These are phyloP conservation scores for Exidia glandulosa DNA, from an alignment of 768 basidiomycete species.

Conservation along the genomic window DNA sequence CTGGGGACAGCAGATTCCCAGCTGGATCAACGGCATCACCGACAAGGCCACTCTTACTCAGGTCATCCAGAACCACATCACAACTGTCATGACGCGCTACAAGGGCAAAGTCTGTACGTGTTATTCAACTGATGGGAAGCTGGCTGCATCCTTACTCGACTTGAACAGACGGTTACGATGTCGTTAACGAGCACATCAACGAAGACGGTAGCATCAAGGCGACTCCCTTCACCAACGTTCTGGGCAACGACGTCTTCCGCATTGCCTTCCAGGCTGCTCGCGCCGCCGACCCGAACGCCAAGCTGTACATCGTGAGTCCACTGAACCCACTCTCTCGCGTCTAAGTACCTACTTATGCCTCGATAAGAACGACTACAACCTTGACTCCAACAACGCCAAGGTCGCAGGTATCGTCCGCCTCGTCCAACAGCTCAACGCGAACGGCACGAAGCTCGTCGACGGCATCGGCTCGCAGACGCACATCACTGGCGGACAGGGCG, in stretches of 20 bases:
- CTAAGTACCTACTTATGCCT: background rate
- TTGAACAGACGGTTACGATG: slow-evolving; percentile 6
- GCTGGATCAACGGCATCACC: slow-evolving; percentile 7
- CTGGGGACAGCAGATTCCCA: slow-evolving; percentile 4
- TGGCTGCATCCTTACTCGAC: background rate
- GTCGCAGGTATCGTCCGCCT: slow-evolving; percentile 26
- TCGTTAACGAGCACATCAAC: slow-evolving; percentile 35
- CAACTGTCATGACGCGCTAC: slow-evolving; percentile 4
- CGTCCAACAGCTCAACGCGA: slow-evolving; percentile 31
- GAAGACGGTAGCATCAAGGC: slow-evolving; percentile 37
- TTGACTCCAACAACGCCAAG: slow-evolving; percentile 39
- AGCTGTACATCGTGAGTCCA: slow-evolving; percentile 14
- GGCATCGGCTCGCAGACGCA: slow-evolving; percentile 41
- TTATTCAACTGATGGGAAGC: background rate
- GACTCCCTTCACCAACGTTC: slow-evolving; percentile 37
- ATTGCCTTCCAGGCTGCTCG: slow-evolving; percentile 42
- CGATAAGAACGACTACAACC: slow-evolving; percentile 21
- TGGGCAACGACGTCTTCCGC: slow-evolving; percentile 39
- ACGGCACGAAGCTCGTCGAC: slow-evolving; percentile 29
- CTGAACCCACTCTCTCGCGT: slow-evolving; percentile 1
- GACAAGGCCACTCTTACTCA: slow-evolving; percentile 4
- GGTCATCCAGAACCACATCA: slow-evolving; percentile 10
- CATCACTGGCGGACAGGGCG: slow-evolving; percentile 27
- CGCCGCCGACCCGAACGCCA: slow-evolving; percentile 37
- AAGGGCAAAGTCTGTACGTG: slow-evolving; percentile 6